Percentiles rank a stretch among this genome's conserved stretches.
Evolutionary conservation across 23 red algal genomes (phyloP).

Genomic region (Gracilariopsis chorda): DNA sequence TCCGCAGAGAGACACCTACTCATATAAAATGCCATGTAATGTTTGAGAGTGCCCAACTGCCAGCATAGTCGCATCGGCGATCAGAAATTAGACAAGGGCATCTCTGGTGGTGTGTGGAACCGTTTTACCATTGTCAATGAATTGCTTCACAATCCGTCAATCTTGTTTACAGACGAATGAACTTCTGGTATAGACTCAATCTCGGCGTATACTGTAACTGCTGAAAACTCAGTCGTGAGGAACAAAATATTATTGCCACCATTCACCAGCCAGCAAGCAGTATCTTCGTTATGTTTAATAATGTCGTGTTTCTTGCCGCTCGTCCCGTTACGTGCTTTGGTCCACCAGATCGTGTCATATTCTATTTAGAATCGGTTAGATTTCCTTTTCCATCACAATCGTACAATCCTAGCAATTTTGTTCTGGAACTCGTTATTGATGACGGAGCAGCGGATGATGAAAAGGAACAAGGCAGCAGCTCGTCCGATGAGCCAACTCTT

Average conservation of each 20-base stretch:
- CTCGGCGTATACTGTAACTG: slow-evolving; percentile 86
- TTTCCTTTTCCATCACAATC: slow-evolving; percentile 64
- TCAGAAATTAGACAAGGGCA: slow-evolving; percentile 78
- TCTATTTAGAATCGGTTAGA: slow-evolving; percentile 72
- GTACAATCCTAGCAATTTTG: slow-evolving; percentile 93
- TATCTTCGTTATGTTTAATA: slow-evolving; percentile 90
- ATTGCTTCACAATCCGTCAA: slow-evolving; percentile 80
- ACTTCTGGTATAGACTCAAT: slow-evolving; percentile 81
- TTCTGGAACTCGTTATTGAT: slow-evolving; percentile 76
- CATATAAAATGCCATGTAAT: slow-evolving; percentile 54
- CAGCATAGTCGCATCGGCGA: slow-evolving; percentile 83
- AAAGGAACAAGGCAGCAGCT: background rate
- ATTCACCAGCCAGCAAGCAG: slow-evolving; percentile 89
- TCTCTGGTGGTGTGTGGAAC: slow-evolving; percentile 91
- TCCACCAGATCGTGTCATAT: slow-evolving; percentile 42
- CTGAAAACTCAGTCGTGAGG: slow-evolving; percentile 62
- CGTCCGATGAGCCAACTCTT: too few relatives aligned
- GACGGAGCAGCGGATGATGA: background rate
- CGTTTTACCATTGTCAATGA: slow-evolving; percentile 94
- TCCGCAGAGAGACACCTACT: slow-evolving; percentile 16
- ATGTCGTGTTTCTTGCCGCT: slow-evolving; percentile 71
- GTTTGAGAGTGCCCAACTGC: slow-evolving; percentile 61
- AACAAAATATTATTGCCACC: slow-evolving; percentile 80
- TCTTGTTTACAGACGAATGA: slow-evolving; percentile 86
- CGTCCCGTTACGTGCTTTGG: slow-evolving; percentile 82